Base-by-base conservation (phyloP, 2,329 filamentous ascomycete genomes). In the Sclerotinia spermophila region DNA sequence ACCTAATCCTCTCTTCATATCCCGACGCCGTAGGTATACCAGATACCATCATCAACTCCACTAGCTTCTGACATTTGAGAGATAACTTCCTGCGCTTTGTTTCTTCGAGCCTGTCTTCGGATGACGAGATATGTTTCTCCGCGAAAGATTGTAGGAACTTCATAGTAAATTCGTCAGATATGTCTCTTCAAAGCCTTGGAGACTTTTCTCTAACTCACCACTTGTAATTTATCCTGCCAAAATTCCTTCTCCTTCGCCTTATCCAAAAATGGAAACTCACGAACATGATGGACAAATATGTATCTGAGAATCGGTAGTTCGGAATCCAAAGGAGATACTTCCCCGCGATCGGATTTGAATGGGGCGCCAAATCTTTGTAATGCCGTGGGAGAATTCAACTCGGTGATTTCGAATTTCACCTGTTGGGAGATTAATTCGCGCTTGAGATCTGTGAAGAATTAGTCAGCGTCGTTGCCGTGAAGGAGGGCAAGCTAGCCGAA, bases 41-140 rank as follows among this genome's bases (percentile, higher is more conserved):
- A 11, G 95, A 98, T 13, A 99, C 96, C 94, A 99, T 97, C 96
- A 99, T 99, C 72, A 99, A 85, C 84, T 99, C 96, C 17, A 99
- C 93, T 71, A 99, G 84, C 83, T 99, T 99, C 80, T 96, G 91
- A 62, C 92, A 93, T 86, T 99, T 99, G 76, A 90, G 85, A 5
- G 96, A 95, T 74, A 99, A 83, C 81, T 99, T 99, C 74, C 90
- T 87, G 71, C 96, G 88, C 84, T 99, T 99, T 15, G 96, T 98
- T 81, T 97, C 94, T 82, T 99, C 96, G 42, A 98, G 83, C 5
- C 96, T 89, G 80, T 99, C 96, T 82, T 98, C 96, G 7, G 95
- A 97, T 8, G 94, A 97, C 2, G 95, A 98, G 58, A 99, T 97
- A 80, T 95, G 92, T 81, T 98, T 99, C 79, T 91, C 96, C 21